Conservation (phyloP, 2,329 filamentous ascomycete species). For the Nemania sp. region DNA sequence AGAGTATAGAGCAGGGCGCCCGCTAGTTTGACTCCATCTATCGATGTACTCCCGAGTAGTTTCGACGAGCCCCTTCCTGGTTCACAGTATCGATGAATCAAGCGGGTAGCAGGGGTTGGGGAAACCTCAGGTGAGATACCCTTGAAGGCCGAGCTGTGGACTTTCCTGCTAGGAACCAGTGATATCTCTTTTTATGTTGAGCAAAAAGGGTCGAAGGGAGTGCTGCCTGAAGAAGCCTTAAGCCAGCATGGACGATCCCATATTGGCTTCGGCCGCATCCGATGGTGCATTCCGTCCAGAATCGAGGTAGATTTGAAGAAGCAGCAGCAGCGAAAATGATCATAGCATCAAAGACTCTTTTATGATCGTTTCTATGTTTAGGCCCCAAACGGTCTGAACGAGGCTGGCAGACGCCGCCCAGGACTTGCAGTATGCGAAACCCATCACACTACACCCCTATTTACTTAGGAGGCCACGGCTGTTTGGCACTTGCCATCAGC, state of each 20-base stretch:
- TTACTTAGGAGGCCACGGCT: conserved; percentile 3
- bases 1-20: conserved; percentile 40
- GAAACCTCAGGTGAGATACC: conserved; percentile 40
- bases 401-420: conserved; percentile 10
- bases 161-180: conserved; percentile 40
- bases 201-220: conserved; percentile 26
- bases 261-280: conserved; percentile 34
- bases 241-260: conserved; percentile 27
- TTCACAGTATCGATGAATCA: conserved; percentile 40
- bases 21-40: conserved; percentile 42
- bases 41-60: conserved; percentile 41
- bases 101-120: conserved; percentile 41
- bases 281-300: conserved; percentile 19
- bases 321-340: background rate
- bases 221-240: conserved; percentile 44
- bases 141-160: conserved; percentile 42
- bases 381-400: background rate
- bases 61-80: conserved; percentile 41
- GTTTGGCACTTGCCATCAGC: conserved; percentile 17
- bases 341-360: conserved; percentile 7
- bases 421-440: background rate
- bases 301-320: conserved; percentile 8
- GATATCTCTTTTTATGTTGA: conserved; percentile 37
- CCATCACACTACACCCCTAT: conserved; percentile 5
- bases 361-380: conserved; percentile 16